Base-by-base conservation (phyloP, 495 filamentous ascomycete species). In the Lentithecium fluviatile region DNA sequence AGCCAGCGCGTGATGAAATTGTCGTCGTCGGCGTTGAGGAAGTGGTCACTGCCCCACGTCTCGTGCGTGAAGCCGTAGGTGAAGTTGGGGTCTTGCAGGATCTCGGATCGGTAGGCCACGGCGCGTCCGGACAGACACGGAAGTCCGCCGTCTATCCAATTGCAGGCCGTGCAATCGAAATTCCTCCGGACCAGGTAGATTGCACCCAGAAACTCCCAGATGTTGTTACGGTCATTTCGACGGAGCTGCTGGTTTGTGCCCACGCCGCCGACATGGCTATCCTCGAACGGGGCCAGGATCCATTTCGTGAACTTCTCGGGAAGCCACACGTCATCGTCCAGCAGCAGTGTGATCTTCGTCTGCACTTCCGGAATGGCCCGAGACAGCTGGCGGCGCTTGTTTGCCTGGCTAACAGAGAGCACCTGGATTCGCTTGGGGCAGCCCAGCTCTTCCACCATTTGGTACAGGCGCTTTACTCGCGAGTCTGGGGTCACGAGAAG, bases 271-370 rank as follows among this genome's bases (percentile, higher is more conserved):
- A 89, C 87, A 51, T 77, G 74, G 2, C 84, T 77, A 65, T 91
- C 83, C 66, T 94, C 89, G 60, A 95, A 92, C 0, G 90, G 88
- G 0, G 90, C 90, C 56, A 95, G 77, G 46, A 94, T 85, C 88
- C 90, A 95, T 17, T 84, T 83, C 29, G 92, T 80, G 40, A 92
- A 81, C 4, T 83, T 88, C 2, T 74, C 73, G 0, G 89, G 90
- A 88, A 90, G 93, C 62, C 83, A 85, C 51, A 95, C 90, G 70
- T 95, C 90, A 74, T 94, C 90, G 70, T 95, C 90, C 23, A 88
- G 88, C 70, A 95, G 87, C 49, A 95, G 75, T 12, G 86, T 92
- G 64, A 94, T 86, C 12, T 81, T 70, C 0, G 89, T 92, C 48
- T 70, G 74, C 29, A 94, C 88, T 59, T 88, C 81, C 20, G 89